These are phyloP conservation scores for Cephaloascus albidus DNA, from an alignment of 805 yeast genomes.

Conservation along the genomic window DNA sequence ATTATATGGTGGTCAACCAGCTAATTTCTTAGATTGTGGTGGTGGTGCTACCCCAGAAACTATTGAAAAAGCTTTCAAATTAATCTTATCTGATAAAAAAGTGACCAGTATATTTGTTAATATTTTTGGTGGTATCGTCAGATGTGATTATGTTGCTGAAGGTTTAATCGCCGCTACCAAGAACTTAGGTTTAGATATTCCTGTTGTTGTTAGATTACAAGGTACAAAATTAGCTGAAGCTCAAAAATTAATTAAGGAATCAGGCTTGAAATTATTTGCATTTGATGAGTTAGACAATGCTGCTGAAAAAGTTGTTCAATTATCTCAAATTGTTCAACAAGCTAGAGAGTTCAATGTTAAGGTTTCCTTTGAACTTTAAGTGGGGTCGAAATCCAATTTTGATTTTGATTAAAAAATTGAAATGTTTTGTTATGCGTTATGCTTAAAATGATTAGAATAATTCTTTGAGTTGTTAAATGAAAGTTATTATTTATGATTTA, in stretches of 20 bases:
- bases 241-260: slow-evolving; percentile 71
- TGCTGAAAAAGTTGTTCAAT: slow-evolving; percentile 86
- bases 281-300: slow-evolving; percentile 94
- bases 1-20: slow-evolving; percentile 97
- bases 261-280: slow-evolving; percentile 89
- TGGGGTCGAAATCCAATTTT: too few species aligned
- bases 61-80: slow-evolving; percentile 91
- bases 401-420: too few species aligned
- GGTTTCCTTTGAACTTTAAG: slow-evolving; percentile 34
- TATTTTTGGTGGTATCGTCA: slow-evolving; percentile 98
- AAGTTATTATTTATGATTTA: too few species aligned
- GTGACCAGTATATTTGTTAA: slow-evolving; percentile 96
- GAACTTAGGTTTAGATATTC: slow-evolving; percentile 82
- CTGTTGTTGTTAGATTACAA: slow-evolving; percentile 96
- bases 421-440: too few species aligned
- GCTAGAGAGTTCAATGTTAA: slow-evolving; percentile 41
- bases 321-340: slow-evolving; percentile 33
- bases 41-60: slow-evolving; percentile 99
- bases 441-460: too few species aligned
- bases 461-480: too few species aligned
- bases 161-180: slow-evolving; percentile 95
- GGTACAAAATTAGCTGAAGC: slow-evolving; percentile 95
- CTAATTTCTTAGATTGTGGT: slow-evolving; percentile 99
- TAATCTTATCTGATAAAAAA: slow-evolving; percentile 80
- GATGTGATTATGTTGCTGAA: slow-evolving; percentile 98